Percentiles rank a stretch among this genome's conserved stretches.
Evolutionary conservation across 2,329 filamentous ascomycete genomes (phyloP).

Genomic region (Exophiala viscosa): DNA sequence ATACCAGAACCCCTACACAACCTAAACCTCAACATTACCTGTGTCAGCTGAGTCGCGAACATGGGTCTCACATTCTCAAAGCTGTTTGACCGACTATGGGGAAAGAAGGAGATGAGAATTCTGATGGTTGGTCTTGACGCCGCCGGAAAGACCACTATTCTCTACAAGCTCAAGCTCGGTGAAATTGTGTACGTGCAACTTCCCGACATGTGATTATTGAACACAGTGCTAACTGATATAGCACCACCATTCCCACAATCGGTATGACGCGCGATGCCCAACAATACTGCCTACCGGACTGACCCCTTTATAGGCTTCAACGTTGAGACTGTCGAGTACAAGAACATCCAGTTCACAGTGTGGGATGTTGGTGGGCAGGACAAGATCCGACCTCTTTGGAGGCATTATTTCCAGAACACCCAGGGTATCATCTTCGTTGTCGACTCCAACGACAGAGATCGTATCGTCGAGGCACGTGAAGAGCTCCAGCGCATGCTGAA

Average conservation of each 20-base stretch:
- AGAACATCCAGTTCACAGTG: conserved; percentile 99
- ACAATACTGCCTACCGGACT: conserved; percentile 5
- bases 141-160: conserved; percentile 99
- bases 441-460: conserved; percentile 97
- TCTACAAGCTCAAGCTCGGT: conserved; percentile 99
- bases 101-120: conserved; percentile 99
- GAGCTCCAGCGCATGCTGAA: conserved; percentile 98
- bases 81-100: conserved; percentile 93
- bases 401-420: conserved; percentile 99
- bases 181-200: conserved; percentile 31
- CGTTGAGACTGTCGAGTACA: conserved; percentile 99
- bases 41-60: conserved; percentile 47
- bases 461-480: conserved; percentile 93
- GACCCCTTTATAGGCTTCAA: conserved; percentile 72
- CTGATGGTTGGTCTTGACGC: conserved; percentile 99
- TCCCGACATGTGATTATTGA: background rate
- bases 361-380: conserved; percentile 99
- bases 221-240: conserved; percentile 37
- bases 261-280: conserved; percentile 51
- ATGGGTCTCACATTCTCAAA: conserved; percentile 99
- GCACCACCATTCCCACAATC: conserved; percentile 98
- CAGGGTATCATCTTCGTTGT: conserved; percentile 99
- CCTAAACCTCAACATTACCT: conserved; percentile 18
- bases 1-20: conserved; percentile 39
- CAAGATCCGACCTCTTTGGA: conserved; percentile 99